These are phyloP conservation scores for Paramecium octaurelia DNA, from an alignment of 73 alveolate genomes.

Conservation along the genomic window DNA sequence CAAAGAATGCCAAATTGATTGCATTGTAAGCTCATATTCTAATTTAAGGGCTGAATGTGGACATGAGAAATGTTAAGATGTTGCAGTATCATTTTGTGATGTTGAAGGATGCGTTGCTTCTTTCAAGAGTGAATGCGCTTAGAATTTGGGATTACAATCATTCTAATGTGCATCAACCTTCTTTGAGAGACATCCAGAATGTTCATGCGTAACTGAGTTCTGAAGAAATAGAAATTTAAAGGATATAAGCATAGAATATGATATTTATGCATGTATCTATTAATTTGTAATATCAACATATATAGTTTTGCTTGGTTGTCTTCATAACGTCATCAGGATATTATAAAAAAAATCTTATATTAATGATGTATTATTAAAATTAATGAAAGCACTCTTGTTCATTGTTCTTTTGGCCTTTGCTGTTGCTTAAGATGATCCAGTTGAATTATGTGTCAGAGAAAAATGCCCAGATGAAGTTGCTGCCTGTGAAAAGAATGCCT, in stretches of 20 bases:
- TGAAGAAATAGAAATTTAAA: not conserved
- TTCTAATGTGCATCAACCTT: not conserved
- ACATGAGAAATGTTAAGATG: not conserved
- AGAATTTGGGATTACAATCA: not conserved
- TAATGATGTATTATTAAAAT: not conserved
- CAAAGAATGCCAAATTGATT: constrained; percentile 23
- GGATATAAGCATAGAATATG: not conserved
- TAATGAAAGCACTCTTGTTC: not conserved
- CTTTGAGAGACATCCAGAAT: constrained; percentile 44
- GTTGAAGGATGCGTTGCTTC: not conserved
- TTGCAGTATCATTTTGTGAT: not conserved
- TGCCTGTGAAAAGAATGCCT: constrained; percentile 33
- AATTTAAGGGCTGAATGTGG: constrained; percentile 27
- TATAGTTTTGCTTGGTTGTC: not conserved
- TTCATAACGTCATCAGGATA: constrained; percentile 32
- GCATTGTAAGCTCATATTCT: not conserved
- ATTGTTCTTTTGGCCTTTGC: not conserved
- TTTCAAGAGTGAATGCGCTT: not conserved
- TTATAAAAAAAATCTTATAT: not conserved
- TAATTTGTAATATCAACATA: not conserved
- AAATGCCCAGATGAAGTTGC: constrained; percentile 49
- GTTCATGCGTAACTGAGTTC: constrained; percentile 25
- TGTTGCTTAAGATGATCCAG: constrained; percentile 16
- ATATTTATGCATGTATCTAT: not conserved
- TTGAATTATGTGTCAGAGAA: constrained; percentile 30